Evolutionary conservation across 169 alveolate species (phyloP), one percentile per base, ranked within the genome.

Genomic region (Theileria sp.): DNA sequence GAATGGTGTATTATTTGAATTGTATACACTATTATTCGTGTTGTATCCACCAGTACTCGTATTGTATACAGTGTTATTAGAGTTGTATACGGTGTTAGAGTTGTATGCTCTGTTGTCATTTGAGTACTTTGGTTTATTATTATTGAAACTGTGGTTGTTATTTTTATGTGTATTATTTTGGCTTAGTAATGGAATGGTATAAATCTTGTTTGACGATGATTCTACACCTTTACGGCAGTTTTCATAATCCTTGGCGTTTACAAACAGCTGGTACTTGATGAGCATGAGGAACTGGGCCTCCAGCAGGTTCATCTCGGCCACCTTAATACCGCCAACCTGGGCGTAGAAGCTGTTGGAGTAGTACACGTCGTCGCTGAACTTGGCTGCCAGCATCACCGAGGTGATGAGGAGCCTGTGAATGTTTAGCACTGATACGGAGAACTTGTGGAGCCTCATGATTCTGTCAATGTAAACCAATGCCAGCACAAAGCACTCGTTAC

Each of bases 321-420:
- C 92, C 30, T 95, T 87, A 10, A 97, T 97, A 19, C 99, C 99
- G 3, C 98, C 98, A 17, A 97, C 94, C 56, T 94, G 93, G 5
- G 98, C 98, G 80, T 94, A 95, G 77, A 88, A 94, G 44, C 84
- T 78, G 86, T 96, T 96, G 21, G 95, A 92, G 90, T 92, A 97
- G 88, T 87, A 96, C 26, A 88, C 86, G 72, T 97, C 99, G 71
- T 95, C 98, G 75, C 88, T 93, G 92, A 94, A 97, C 92, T 97
- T 97, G 21, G 96, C 96, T 23, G 98, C 92, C 17, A 95, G 90
- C 93, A 94, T 92, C 23, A 92, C 93, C 8, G 98, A 93, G 7
- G 98, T 92, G 9, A 96, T 89, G 50, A 95, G 74, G 61, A 95
- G 84, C 75, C 98, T 93, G 87, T 95, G 97, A 9, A 93, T 91